Conservation (phyloP, 345 rosid genomes). For the Nephelium lappaceum region DNA sequence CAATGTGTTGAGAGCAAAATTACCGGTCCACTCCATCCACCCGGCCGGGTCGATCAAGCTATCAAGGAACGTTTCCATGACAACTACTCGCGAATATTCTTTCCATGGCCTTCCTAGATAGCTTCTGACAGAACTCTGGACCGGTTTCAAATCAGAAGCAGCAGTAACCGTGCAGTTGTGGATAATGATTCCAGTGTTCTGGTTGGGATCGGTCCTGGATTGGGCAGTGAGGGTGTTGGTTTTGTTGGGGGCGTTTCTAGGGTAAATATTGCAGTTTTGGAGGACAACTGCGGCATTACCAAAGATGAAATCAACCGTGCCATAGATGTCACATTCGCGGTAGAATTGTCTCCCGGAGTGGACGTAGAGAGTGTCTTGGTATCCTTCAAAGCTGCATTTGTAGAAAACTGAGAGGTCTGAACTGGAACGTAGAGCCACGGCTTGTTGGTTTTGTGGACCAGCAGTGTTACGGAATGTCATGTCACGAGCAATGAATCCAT, state of each 20-base stretch:
- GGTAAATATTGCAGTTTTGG: slow-evolving; percentile 52
- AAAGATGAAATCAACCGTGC: slow-evolving; percentile 64
- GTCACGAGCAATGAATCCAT: slow-evolving; percentile 54
- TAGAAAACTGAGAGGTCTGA: slow-evolving; percentile 53
- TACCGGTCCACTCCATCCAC: slow-evolving; percentile 57
- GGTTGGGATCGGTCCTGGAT: slow-evolving; percentile 54
- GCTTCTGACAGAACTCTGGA: slow-evolving; percentile 47
- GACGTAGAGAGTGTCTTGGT: slow-evolving; percentile 66
- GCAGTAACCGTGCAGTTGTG: slow-evolving; percentile 52
- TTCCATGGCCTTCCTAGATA: slow-evolving; percentile 58
- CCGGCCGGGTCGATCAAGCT: slow-evolving; percentile 49
- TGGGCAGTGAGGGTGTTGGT: slow-evolving; percentile 50
- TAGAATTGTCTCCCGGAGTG: slow-evolving; percentile 62
- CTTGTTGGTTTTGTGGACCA: slow-evolving; percentile 49
- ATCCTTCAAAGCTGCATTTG: slow-evolving; percentile 55
- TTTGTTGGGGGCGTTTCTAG: slow-evolving; percentile 43
- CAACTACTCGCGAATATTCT: slow-evolving; percentile 45
- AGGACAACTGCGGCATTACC: slow-evolving; percentile 58
- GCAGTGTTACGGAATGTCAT: slow-evolving; percentile 59
- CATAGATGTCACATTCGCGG: slow-evolving; percentile 57
- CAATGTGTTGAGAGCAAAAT: slow-evolving; percentile 49
- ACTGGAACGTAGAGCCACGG: slow-evolving; percentile 54
- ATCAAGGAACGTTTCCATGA: slow-evolving; percentile 45
- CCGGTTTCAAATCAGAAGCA: slow-evolving; percentile 42
- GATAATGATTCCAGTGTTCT: slow-evolving; percentile 59